Evolutionary conservation across 2,329 filamentous ascomycete genomes (phyloP), one percentile per base, ranked within the genome.

Genomic region (Aspergillus novofumigatus): DNA sequence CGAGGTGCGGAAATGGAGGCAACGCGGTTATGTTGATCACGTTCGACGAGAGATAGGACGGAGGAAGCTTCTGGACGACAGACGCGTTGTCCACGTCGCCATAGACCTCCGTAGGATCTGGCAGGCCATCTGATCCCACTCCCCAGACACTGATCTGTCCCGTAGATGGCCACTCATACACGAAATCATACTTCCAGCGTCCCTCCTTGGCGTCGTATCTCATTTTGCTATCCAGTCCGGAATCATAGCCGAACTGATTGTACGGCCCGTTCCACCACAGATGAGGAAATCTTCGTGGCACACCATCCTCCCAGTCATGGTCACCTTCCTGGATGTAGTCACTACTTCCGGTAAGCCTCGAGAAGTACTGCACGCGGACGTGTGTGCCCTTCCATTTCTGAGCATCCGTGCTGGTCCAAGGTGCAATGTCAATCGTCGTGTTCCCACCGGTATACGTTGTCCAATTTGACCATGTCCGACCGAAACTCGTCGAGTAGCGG

Each of bases 91-190:
- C 82, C 7, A 85, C 78, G 66, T 88, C 85, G n/a, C 86, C 86
- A 57, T 80, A 81, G 2, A 85, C 79, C 53, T 76, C 78, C 3
- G 80, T 80, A 57, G 83, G 77, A 68, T 88, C 85, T 0, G 85
- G 84, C 62, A 81, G 72, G 25, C 84, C 83, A 67, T 86, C 80
- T 0, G 80, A 78, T 63, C 86, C 85, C 66, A 87, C 83, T 52
- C 85, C 85, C 85, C 86, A 88, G 8, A 86, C 77, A 62, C 86
- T 88, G 55, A 87, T 69, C 64, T 87, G 84, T 56, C 83, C 80
- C 45, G 79, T 70, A 2, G 81, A 79, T 4, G 86, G 86, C 83
- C 85, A 88, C 65, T 88, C 85, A 3, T 79, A 76, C 78, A 86
- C 82, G 59, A 86, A 84, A 59, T 84, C 77, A 61, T 81, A 83